A percentile compares a stretch with the other conserved stretches of the same genome.
Evolutionary conservation across 441 rosid genomes (phyloP).

Genomic region (Eutrema salsugineum): DNA sequence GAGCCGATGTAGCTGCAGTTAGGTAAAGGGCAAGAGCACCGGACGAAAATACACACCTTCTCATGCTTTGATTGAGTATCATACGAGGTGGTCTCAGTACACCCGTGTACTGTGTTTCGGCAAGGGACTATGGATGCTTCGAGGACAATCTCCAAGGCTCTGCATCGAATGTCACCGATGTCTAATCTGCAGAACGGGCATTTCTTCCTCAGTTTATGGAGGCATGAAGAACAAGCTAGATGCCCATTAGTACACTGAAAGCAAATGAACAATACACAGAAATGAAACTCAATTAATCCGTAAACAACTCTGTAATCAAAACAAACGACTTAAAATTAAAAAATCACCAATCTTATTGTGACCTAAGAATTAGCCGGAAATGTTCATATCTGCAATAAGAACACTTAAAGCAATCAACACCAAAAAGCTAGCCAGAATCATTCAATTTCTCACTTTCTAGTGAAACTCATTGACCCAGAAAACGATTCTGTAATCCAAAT

Average conservation of each 20-base stretch:
- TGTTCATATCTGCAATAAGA: too few species aligned
- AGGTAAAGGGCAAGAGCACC: slow-evolving; percentile 43
- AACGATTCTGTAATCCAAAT: too few species aligned
- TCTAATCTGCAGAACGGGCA: slow-evolving; percentile 48
- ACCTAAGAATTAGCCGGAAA: background rate
- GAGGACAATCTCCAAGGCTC: slow-evolving; percentile 61
- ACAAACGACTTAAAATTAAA: background rate
- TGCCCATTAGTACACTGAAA: slow-evolving; percentile 68
- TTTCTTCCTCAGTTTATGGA: slow-evolving; percentile 37
- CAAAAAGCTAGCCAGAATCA: background rate
- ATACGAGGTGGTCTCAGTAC: slow-evolving; percentile 33
- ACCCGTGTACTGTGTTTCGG: slow-evolving; percentile 40
- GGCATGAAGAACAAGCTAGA: slow-evolving; percentile 51
- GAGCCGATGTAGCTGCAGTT: slow-evolving; percentile 40
- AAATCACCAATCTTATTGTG: background rate
- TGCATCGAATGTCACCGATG: slow-evolving; percentile 55
- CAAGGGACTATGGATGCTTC: slow-evolving; percentile 44
- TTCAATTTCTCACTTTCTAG: background rate
- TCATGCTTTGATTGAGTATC: slow-evolving; percentile 29
- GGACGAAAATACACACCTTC: slow-evolving; percentile 31
- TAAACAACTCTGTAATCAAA: too few species aligned
- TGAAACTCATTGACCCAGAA: background rate
- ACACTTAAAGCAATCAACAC: background rate
- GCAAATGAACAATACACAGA: background rate
- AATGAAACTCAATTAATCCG: background rate